Conservation (phyloP, 768 basidiomycete species). For the Lanmaoa rubissima region DNA sequence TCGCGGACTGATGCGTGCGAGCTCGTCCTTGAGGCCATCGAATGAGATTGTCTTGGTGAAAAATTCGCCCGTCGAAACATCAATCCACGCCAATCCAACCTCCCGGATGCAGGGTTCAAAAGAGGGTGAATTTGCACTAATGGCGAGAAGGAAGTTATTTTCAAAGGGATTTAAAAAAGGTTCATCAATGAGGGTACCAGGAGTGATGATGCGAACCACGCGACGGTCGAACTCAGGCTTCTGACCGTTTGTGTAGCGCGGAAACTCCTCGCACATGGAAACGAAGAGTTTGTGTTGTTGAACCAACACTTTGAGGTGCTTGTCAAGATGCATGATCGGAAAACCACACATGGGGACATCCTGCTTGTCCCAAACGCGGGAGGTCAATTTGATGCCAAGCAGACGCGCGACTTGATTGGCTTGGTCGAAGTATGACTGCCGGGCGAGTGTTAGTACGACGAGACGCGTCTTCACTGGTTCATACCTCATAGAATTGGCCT, state of each 20-base stretch:
- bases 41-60: slow-evolving; percentile 63
- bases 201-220: slow-evolving; percentile 85
- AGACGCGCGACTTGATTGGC: slow-evolving; percentile 73
- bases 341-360: slow-evolving; percentile 88
- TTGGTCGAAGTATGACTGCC: slow-evolving; percentile 92
- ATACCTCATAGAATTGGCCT: slow-evolving; percentile 93
- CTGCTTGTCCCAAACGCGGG: slow-evolving; percentile 67
- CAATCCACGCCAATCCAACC: slow-evolving; percentile 89
- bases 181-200: slow-evolving; percentile 93
- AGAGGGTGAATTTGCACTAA: slow-evolving; percentile 34
- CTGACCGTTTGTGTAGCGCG: slow-evolving; percentile 44
- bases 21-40: slow-evolving; percentile 69
- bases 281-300: slow-evolving; percentile 83
- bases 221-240: slow-evolving; percentile 72
- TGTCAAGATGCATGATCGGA: slow-evolving; percentile 80
- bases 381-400: slow-evolving; percentile 81
- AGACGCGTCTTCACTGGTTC: slow-evolving; percentile 7
- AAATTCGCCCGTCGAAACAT: slow-evolving; percentile 93
- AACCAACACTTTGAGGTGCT: slow-evolving; percentile 82
- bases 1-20: slow-evolving; percentile 75
- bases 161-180: slow-evolving; percentile 81
- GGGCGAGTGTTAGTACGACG: slow-evolving; percentile 3
- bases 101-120: slow-evolving; percentile 6
- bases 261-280: slow-evolving; percentile 93
- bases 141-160: slow-evolving; percentile 86